Base-by-base conservation (phyloP, 352 stramenopile genomes). In the Pythium plurisporium region DNA sequence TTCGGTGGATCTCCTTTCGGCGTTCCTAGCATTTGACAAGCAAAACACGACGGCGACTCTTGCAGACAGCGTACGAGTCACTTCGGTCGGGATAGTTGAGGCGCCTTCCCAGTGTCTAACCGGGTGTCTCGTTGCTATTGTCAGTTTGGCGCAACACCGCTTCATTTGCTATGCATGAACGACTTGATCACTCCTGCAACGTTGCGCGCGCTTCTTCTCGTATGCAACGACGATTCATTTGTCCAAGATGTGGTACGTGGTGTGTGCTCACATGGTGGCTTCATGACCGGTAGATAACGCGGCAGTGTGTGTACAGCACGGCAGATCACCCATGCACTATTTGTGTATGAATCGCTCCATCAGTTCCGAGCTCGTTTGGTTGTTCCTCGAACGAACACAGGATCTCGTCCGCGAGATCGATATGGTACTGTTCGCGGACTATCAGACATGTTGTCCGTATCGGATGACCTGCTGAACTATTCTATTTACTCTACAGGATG, bases 161-260 rank as follows among this genome's bases (percentile, higher is more conserved):
- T 91, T 19, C 81, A 91, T 49, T 33, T 81, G 9, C 47, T 91
- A n/a, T 89, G 78, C 30, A 83, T 78, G 69, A 89, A 89, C 42
- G 75, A 81, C 19, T 25, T 59, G 1, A 67, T 86, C 12, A 64
- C 65, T 5, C 55, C 64, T 3, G 62, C 74, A 3, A 52, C 71
- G 1, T 55, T 89, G 30, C 65, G 71, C 1, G 58, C 64, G 2
- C 48, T 85, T 12, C 50, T 88, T 11, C 66, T 85, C 9, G 65
- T 77, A 41, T 78, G 62, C 31, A 65, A 37, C 4, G 69, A 84
- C 26, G 65, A 72, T 20, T 65, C 73, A 3, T 80, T 86, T 43
- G 49, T 30, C 14, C 62, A 73, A 59, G 81, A 91, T 54, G 59
- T 68, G 60, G 76, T 85, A 68, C 27, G 67, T 61, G n/a, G 5